Evolutionary conservation across 2,329 filamentous ascomycete species (phyloP), one percentile per base, ranked within the genome.

Genomic region (Lecanicillium sp.): DNA sequence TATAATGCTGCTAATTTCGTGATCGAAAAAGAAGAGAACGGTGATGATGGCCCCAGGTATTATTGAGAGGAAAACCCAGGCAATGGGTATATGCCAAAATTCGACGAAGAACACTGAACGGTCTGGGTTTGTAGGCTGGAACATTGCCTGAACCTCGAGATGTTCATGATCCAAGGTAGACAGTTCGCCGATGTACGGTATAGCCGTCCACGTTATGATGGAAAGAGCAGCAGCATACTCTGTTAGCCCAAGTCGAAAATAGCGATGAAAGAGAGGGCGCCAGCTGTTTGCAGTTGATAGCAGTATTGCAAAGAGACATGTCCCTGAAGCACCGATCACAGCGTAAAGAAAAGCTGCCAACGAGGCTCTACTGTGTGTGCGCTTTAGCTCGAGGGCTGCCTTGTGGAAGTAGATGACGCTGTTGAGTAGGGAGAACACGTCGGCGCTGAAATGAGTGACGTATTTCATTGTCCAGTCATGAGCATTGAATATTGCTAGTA

Each of bases 391-490:
- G 51, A 80, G 75, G 25, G 78, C 67, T 2, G 77, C 76, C 55
- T 82, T 82, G 56, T 80, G 72, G 50, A 83, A 79, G 56, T 82
- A 83, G 47, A 82, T 81, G 42, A 82, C 70, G 47, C 74, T 78
- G 56, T 82, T 82, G 19, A 82, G 60, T 8, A 83, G 64, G 3
- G 75, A 78, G 52, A 82, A 82, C 39, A 82, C 78, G 52, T 82
- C 78, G 31, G 73, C 77, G 43, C 69, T 78, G 54, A 81, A 82
- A 15, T 71, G 75, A 3, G 78, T 83, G 35, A 83, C 78, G 54
- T 82, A 82, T 48, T 73, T 67, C 78, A 82, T 83, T 0, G 78
- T 82, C 73, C 76, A 82, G 55, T 81, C 77, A 50, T 82, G 77
- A 4, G 77, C 78, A 54, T 82, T 82, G 56, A 81, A 72, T 36